Base-by-base conservation (phyloP, 306 rosid species). In the Rubus idaeus region DNA sequence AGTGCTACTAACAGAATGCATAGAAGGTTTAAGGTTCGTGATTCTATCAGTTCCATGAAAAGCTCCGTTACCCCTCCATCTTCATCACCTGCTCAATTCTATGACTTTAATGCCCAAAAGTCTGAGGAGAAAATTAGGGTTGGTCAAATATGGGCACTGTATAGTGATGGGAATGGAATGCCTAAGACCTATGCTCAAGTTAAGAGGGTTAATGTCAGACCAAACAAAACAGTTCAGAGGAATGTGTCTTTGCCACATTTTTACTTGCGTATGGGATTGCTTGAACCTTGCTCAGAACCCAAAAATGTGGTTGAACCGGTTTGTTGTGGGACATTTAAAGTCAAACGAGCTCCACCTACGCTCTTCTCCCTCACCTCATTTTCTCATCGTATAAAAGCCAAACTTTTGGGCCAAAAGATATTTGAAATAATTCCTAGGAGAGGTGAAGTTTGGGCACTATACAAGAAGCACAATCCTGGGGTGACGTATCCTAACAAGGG, bases 61-160 rank as follows among this genome's bases (percentile, higher is more conserved):
- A 79, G 45, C 57, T 78, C 78, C 17, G 76, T 75, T 60, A 65
- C 63, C 65, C 35, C 11, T 39, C 57, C 77, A 21, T 13, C 78
- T 40, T 53, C 35, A 56, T 68, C 76, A 49, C 62, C 77, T 51
- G 82, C 52, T 14, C 67, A 79, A 10, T 65, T 60, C 35, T 60
- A 37, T 39, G 86, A 75, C 86, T 84, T 91, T 26, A 61, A 62
- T 53, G 63, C 47, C 74, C 82, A 64, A 51, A 89, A 71, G 62
- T 78, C 86, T 39, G 78, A 64, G 70, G 84, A 79, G 14, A 85
- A 81, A 74, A 85, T 91, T 85, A 78, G 67, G 84, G 61, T 61
- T 70, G 87, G 75, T 74, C 97, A 89, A 86, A 87, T 91, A 75
- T 88, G 97, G 91, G 95, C 93, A 14, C 41, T 91, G 72, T 85